Evolutionary conservation across 768 basidiomycete species (phyloP).

Genomic region (Boletus reticuloceps): DNA sequence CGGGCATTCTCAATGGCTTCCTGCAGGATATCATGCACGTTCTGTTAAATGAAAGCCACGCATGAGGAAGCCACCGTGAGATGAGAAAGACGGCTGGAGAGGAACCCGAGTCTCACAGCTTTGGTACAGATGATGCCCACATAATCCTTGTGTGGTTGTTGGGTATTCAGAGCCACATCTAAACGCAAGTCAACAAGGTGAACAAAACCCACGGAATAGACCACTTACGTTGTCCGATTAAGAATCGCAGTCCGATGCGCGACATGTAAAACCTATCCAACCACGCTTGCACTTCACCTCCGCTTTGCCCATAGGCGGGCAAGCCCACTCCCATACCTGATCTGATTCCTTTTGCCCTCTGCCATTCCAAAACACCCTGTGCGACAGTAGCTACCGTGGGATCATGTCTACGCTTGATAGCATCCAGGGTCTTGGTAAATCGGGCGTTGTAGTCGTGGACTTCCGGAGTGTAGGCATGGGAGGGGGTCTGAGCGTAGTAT

Average conservation of each 20-base stretch:
- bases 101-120: slow-evolving; percentile 55
- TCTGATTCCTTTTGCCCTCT: slow-evolving; percentile 44
- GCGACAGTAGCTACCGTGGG: slow-evolving; percentile 97
- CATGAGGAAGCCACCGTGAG: background rate
- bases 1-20: slow-evolving; percentile 98
- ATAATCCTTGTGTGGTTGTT: slow-evolving; percentile 84
- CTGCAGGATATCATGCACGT: slow-evolving; percentile 92
- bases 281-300: slow-evolving; percentile 92
- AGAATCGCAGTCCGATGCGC: slow-evolving; percentile 90
- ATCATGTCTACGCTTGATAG: slow-evolving; percentile 93
- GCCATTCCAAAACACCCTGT: slow-evolving; percentile 96
- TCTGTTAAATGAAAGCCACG: slow-evolving; percentile 39
- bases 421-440: slow-evolving; percentile 83
- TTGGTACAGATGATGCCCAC: slow-evolving; percentile 97
- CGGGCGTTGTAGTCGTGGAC: slow-evolving; percentile 88
- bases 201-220: background rate
- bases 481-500: slow-evolving; percentile 79
- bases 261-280: slow-evolving; percentile 96
- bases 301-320: slow-evolving; percentile 54
- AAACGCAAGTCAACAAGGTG: background rate
- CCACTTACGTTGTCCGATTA: slow-evolving; percentile 89
- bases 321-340: slow-evolving; percentile 25
- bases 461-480: slow-evolving; percentile 83
- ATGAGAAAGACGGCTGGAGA: background rate
- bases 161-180: slow-evolving; percentile 93